These are phyloP conservation scores for Globisporangium canariense DNA, from an alignment of 352 stramenopile genomes.

Conservation along the genomic window DNA sequence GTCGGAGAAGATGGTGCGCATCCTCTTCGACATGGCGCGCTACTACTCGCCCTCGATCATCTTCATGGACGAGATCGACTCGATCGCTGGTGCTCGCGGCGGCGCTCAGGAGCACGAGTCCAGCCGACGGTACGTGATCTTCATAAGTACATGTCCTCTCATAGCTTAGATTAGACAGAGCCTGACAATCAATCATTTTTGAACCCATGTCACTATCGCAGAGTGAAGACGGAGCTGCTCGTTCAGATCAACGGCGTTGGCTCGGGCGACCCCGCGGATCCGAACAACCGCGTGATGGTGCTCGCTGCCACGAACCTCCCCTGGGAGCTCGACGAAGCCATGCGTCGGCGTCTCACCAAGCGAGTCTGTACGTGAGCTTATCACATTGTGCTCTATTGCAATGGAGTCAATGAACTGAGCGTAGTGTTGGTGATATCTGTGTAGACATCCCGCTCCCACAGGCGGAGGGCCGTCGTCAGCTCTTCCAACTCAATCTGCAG, in stretches of 20 bases:
- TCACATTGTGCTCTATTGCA: neutral
- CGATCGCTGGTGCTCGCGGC: conserved; percentile 78
- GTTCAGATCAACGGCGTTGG: conserved; percentile 96
- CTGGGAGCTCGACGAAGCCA: conserved; percentile 96
- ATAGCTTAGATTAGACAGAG: neutral
- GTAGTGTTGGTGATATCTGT: neutral
- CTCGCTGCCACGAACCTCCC: conserved; percentile 96
- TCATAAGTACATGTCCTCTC: neutral
- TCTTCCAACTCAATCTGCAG: conserved; percentile 78
- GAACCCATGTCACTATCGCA: conserved; percentile 15
- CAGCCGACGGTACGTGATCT: conserved; percentile 49
- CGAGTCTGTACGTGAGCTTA: conserved; percentile 73
- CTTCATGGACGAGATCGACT: conserved; percentile 99
- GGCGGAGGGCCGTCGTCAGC: conserved; percentile 48
- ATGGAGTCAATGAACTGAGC: neutral
- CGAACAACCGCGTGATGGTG: conserved; percentile 81
- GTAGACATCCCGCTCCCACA: conserved; percentile 53
- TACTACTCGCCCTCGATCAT: conserved; percentile 97
- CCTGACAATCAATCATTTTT: neutral
- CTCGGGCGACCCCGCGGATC: conserved; percentile 17
- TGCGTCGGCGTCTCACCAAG: conserved; percentile 95
- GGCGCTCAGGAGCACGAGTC: conserved; percentile 82
- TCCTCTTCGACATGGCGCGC: conserved; percentile 98
- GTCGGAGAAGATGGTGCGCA: conserved; percentile 94
- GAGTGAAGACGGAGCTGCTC: conserved; percentile 97